Conservation (phyloP, 164 flowering plant genomes). For the Litsea cubeba region DNA sequence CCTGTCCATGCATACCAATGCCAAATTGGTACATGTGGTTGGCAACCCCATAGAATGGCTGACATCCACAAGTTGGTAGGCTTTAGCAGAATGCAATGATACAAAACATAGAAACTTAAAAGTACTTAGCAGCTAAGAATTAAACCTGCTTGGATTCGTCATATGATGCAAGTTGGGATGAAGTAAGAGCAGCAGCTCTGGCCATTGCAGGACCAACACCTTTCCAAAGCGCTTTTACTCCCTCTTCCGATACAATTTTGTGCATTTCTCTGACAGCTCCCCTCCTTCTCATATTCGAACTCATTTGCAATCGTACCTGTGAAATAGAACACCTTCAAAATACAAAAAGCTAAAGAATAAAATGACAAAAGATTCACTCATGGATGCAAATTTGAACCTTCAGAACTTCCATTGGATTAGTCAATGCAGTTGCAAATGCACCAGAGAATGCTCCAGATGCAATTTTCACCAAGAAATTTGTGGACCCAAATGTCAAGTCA, state of each 20-base stretch:
- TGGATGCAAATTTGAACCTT: conserved; percentile 46
- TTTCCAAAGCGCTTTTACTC: conserved; percentile 79
- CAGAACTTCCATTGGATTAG: conserved; percentile 88
- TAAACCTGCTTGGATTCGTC: conserved; percentile 93
- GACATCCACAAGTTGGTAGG: neutral
- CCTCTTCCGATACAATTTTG: conserved; percentile 64
- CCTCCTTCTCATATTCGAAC: conserved; percentile 27
- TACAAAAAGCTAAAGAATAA: neutral
- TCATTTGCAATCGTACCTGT: conserved; percentile 87
- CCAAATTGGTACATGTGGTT: neutral
- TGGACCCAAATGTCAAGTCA: conserved; percentile 69
- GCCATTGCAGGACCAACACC: conserved; percentile 96
- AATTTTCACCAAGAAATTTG: conserved; percentile 72
- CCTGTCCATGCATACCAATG: neutral
- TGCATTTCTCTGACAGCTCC: conserved; percentile 54
- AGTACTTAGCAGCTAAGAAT: conserved; percentile 21
- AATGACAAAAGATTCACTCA: neutral
- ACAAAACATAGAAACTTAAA: neutral
- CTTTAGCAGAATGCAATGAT: neutral
- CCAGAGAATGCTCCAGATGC: conserved; percentile 90
- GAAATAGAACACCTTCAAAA: conserved; percentile 9
- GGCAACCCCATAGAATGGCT: neutral
- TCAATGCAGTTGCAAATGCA: conserved; percentile 78
- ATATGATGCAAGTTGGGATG: conserved; percentile 91
- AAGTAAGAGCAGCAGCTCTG: conserved; percentile 85